These are phyloP conservation scores for Mycena metata DNA, from an alignment of 768 basidiomycete species.

Conservation along the genomic window DNA sequence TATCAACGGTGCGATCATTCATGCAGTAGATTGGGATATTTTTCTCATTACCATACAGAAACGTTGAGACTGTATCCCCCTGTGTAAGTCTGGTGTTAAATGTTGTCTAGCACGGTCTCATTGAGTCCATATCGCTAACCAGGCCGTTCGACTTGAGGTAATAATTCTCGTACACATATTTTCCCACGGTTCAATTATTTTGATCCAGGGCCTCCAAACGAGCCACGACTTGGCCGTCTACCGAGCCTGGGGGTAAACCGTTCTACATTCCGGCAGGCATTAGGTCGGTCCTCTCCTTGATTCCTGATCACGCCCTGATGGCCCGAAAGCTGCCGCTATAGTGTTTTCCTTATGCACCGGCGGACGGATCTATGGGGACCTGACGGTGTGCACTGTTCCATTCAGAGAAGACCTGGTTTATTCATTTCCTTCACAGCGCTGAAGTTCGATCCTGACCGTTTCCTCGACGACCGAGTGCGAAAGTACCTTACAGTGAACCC, in stretches of 20 bases:
- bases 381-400: constrained; percentile 47
- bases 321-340: constrained; percentile 43
- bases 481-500: constrained; percentile 59
- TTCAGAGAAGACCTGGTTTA: neutral
- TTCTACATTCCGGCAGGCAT: constrained; percentile 46
- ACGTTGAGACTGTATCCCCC: constrained; percentile 36
- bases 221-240: constrained; percentile 21
- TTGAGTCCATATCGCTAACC: no score
- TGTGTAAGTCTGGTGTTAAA: constrained; percentile 17
- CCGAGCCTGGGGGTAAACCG: constrained; percentile 38
- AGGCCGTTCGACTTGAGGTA: constrained; percentile 24
- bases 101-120: no score
- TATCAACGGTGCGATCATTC: constrained; percentile 38
- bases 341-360: constrained; percentile 57
- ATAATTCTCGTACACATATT: neutral
- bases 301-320: neutral
- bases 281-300: constrained; percentile 28
- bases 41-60: constrained; percentile 2
- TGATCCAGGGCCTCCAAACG: constrained; percentile 23
- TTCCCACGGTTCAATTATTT: neutral
- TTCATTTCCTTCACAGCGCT: constrained; percentile 42
- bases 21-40: no score
- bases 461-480: constrained; percentile 55
- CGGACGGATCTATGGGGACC: constrained; percentile 60
- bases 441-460: constrained; percentile 61